Conservation (phyloP, 2,329 filamentous ascomycete genomes). For the Mollisiaceae sp. region DNA sequence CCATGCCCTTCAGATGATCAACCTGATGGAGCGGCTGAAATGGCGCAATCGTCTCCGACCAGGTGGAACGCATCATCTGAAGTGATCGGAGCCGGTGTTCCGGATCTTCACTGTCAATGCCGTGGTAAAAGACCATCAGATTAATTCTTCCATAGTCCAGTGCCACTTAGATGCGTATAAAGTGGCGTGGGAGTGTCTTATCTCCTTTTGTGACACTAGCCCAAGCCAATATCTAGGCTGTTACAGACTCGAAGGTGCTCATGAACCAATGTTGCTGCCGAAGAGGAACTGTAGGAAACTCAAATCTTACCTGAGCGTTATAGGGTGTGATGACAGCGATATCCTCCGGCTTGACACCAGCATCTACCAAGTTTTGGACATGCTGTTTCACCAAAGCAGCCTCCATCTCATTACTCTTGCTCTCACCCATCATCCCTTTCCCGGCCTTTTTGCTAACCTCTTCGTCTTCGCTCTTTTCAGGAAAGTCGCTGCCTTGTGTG, state of each 20-base stretch:
- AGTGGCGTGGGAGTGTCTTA: not conserved
- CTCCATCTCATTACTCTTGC: constrained; percentile 93
- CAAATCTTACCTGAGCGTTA: constrained; percentile 77
- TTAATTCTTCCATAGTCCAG: not conserved
- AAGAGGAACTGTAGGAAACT: not conserved
- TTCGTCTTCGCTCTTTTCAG: constrained; percentile 80
- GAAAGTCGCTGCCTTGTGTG: constrained; percentile 92
- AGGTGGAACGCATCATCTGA: not conserved
- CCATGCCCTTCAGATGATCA: constrained; percentile 3
- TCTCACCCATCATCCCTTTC: constrained; percentile 65
- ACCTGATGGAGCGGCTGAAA: not conserved
- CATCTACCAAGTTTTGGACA: constrained; percentile 74
- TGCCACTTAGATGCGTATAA: not conserved
- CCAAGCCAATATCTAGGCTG: not conserved
- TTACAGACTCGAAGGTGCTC: constrained; percentile 3
- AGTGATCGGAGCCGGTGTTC: not conserved
- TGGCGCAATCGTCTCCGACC: constrained; percentile 5
- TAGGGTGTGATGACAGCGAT: constrained; percentile 96
- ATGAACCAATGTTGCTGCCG: constrained; percentile 1
- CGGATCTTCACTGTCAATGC: constrained; percentile 4
- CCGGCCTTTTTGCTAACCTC: constrained; percentile 55
- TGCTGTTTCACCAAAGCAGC: constrained; percentile 80
- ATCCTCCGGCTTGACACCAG: constrained; percentile 80
- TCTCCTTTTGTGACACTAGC: not conserved
- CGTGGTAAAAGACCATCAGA: not conserved